phyloP scores from a whole-genome alignment of 495 filamentous ascomycete genomes.

The Alectoria sarmentosa region DNA sequence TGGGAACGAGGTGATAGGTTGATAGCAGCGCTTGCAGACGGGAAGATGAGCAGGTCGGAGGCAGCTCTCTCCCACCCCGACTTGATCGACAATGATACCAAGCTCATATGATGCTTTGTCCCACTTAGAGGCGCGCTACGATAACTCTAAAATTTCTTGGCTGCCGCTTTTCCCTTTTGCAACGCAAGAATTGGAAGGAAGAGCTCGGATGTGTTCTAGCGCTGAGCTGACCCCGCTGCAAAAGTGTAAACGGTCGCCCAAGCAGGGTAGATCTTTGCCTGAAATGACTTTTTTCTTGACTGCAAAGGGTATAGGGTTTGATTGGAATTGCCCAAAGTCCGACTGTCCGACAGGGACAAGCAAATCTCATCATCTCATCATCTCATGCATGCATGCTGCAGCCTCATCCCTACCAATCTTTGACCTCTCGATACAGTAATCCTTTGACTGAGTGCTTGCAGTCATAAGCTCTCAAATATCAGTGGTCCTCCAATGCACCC shows the following conservation, averaged over 20 bases:
- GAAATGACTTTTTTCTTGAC: neutral
- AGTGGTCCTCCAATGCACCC: neutral
- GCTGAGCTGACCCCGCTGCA: conserved; percentile 6
- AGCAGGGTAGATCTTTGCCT: conserved; percentile 9
- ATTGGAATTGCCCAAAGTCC: neutral
- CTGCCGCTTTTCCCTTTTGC: neutral
- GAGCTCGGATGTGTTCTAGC: conserved; percentile 1
- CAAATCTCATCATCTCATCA: no score
- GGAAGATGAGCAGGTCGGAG: neutral
- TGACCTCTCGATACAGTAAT: no score
- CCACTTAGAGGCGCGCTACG: neutral
- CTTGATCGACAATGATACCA: neutral
- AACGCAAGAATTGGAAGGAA: no score
- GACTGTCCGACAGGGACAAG: neutral
- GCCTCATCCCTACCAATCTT: no score
- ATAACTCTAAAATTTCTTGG: conserved; percentile 6
- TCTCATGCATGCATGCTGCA: neutral
- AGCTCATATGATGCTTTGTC: neutral
- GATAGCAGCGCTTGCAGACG: neutral
- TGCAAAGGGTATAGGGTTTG: neutral
- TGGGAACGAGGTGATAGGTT: neutral
- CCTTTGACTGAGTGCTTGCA: no score
- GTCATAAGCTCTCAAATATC: no score
- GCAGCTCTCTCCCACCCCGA: neutral
- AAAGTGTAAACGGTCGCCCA: neutral